Percentiles rank a stretch among this genome's conserved stretches.
Evolutionary conservation across 192 early-diverging fungal species (phyloP).

Genomic region (Entomortierella chlamydospora): DNA sequence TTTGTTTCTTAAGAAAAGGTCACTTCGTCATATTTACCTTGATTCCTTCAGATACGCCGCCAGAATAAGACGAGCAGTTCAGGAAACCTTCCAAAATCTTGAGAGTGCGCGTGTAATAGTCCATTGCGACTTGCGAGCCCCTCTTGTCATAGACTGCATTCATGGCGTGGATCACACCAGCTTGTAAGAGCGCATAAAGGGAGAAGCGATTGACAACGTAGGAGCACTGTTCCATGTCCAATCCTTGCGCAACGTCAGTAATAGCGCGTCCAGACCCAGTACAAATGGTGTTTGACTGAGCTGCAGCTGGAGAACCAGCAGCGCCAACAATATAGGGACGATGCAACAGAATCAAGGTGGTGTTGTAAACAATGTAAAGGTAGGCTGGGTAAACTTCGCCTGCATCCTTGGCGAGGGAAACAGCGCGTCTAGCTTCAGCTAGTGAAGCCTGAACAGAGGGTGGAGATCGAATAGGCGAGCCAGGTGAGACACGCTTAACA

Average conservation of each 20-base stretch:
- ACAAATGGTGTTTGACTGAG: slow-evolving; percentile 54
- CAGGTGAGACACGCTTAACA: slow-evolving; percentile 30
- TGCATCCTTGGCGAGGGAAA: slow-evolving; percentile 21
- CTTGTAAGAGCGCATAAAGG: slow-evolving; percentile 50
- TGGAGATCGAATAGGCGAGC: slow-evolving; percentile 35
- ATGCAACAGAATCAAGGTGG: slow-evolving; percentile 59
- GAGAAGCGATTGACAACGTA: slow-evolving; percentile 48
- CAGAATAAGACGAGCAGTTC: slow-evolving; percentile 36
- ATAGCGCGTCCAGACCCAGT: slow-evolving; percentile 53
- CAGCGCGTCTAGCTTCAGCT: slow-evolving; percentile 26
- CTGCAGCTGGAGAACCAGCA: slow-evolving; percentile 47
- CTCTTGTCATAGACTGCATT: slow-evolving; percentile 53
- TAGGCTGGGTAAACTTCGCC: slow-evolving; percentile 49
- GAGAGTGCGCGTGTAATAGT: slow-evolving; percentile 47
- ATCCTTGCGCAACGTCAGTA: slow-evolving; percentile 41
- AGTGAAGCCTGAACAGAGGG: slow-evolving; percentile 12
- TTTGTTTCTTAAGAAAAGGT: too few relatives aligned
- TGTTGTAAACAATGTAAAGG: slow-evolving; percentile 57
- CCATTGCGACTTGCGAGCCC: slow-evolving; percentile 47
- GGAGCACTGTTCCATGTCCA: slow-evolving; percentile 53
- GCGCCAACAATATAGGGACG: slow-evolving; percentile 63
- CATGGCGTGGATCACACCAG: slow-evolving; percentile 52
- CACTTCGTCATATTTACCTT: too few relatives aligned
- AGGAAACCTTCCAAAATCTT: slow-evolving; percentile 39
- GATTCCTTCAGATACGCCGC: slow-evolving; percentile 48